Conservation (phyloP, 805 yeast species). For the Henningerozyma blattae region DNA sequence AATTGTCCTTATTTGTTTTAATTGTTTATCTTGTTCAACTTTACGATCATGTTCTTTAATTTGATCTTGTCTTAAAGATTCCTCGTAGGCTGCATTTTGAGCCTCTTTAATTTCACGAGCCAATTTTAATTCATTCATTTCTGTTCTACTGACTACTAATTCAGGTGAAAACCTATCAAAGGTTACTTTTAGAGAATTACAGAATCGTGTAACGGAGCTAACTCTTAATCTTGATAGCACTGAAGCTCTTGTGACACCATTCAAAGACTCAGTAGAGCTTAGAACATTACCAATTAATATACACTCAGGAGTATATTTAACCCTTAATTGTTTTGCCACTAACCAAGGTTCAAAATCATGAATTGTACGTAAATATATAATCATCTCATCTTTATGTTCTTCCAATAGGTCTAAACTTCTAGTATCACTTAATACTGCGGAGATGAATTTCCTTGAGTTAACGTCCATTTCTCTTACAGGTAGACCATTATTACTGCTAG, state of each 20-base stretch:
- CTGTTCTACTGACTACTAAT: constrained; percentile 43
- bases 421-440: constrained; percentile 34
- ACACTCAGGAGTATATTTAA: constrained; percentile 43
- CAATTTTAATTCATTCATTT: constrained; percentile 44
- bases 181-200: constrained; percentile 28
- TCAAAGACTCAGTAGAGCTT: constrained; percentile 29
- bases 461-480: constrained; percentile 6
- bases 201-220: constrained; percentile 23
- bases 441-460: constrained; percentile 30
- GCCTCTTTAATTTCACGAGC: constrained; percentile 47
- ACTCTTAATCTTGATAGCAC: constrained; percentile 21
- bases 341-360: constrained; percentile 54
- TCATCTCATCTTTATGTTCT: constrained; percentile 29
- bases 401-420: constrained; percentile 29
- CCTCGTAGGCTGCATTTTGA: constrained; percentile 58
- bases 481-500: neutral
- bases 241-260: constrained; percentile 25
- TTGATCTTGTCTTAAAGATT: constrained; percentile 45
- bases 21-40: constrained; percentile 4
- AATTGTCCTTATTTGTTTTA: constrained; percentile 5
- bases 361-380: constrained; percentile 55
- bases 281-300: constrained; percentile 42
- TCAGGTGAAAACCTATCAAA: constrained; percentile 52
- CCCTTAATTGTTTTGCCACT: constrained; percentile 43
- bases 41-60: constrained; percentile 37